phyloP scores from a whole-genome alignment of 768 basidiomycete genomes.

The Galerina sulciceps region DNA sequence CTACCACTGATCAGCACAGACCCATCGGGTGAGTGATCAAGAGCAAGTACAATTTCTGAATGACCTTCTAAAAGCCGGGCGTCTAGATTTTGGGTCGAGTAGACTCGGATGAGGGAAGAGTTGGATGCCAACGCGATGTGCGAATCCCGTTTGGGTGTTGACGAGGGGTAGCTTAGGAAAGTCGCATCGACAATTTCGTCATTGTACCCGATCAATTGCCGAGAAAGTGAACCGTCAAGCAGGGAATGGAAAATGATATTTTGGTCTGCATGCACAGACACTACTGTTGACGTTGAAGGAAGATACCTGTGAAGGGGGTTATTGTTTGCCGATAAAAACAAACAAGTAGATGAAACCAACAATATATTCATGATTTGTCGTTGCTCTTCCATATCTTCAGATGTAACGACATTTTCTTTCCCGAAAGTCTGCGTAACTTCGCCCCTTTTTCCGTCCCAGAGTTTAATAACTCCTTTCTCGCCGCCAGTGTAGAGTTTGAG shows the following conservation, averaged over 20 bases:
- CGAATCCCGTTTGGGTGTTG: constrained; percentile 48
- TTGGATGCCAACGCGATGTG: constrained; percentile 97
- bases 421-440: constrained; percentile 65
- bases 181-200: constrained; percentile 94
- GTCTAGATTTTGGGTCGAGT: constrained; percentile 76
- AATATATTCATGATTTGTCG: constrained; percentile 81
- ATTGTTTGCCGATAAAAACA: constrained; percentile 9
- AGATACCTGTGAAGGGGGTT: constrained; percentile 60
- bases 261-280: constrained; percentile 93
- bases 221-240: constrained; percentile 59
- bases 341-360: constrained; percentile 53
- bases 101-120: constrained; percentile 92
- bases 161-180: constrained; percentile 60
- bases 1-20: constrained; percentile 86
- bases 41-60: constrained; percentile 86
- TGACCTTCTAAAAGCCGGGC: constrained; percentile 89
- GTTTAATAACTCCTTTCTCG: constrained; percentile 80
- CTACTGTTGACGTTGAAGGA: constrained; percentile 61
- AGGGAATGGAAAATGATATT: constrained; percentile 94
- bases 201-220: constrained; percentile 95
- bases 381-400: constrained; percentile 73
- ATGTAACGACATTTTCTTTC: constrained; percentile 44
- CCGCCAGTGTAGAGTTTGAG: constrained; percentile 89
- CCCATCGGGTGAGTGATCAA: constrained; percentile 73
- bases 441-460: constrained; percentile 83